Evolutionary conservation across 2,329 filamentous ascomycete genomes (phyloP).

Genomic region (Neonectria magnoliae): DNA sequence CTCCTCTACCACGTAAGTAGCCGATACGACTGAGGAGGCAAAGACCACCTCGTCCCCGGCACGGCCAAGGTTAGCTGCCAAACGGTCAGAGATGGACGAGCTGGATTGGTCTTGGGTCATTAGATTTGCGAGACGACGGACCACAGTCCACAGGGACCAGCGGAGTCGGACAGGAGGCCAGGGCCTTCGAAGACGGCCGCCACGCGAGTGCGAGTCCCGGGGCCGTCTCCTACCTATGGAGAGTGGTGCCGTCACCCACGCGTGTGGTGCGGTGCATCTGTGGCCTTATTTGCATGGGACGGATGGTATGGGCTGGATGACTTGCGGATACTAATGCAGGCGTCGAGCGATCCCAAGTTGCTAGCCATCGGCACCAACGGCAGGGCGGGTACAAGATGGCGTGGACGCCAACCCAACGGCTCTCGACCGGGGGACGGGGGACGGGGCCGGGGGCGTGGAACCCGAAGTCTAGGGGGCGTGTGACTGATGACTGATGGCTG

Average conservation of each 20-base stretch:
- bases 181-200: conserved; percentile 18
- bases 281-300: conserved; percentile 42
- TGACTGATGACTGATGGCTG: conserved; percentile 37
- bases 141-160: conserved; percentile 30
- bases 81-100: conserved; percentile 28
- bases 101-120: conserved; percentile 35
- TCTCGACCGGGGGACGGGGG: conserved; percentile 33
- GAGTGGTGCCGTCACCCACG: conserved; percentile 40
- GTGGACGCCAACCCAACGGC: conserved; percentile 40
- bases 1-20: neutral
- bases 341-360: conserved; percentile 39
- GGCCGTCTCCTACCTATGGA: conserved; percentile 20
- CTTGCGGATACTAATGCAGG: conserved; percentile 43
- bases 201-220: conserved; percentile 37
- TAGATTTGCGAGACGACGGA: conserved; percentile 41
- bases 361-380: conserved; percentile 40
- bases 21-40: conserved; percentile 22
- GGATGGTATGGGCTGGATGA: conserved; percentile 38
- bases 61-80: conserved; percentile 23
- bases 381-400: conserved; percentile 39
- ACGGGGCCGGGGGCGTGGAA: conserved; percentile 36
- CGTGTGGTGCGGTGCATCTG: conserved; percentile 38
- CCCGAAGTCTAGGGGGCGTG: conserved; percentile 25
- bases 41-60: conserved; percentile 28
- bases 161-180: conserved; percentile 26